Conservation (phyloP, 2,329 filamentous ascomycete genomes). For the Diaporthe destruens region DNA sequence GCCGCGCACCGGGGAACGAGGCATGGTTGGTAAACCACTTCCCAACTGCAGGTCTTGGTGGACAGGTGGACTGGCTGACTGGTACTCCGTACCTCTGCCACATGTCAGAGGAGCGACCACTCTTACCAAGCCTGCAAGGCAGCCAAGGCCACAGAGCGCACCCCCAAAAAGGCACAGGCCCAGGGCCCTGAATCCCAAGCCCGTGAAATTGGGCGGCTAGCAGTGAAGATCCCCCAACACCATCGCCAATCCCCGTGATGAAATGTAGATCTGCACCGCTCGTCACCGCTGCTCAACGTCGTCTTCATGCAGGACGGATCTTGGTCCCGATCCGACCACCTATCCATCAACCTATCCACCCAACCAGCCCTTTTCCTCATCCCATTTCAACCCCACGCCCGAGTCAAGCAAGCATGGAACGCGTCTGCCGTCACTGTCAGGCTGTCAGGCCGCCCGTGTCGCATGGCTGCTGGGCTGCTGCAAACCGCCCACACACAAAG, state of each 20-base stretch:
- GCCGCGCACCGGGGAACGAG: not conserved
- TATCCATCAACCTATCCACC: not conserved
- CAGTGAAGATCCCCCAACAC: constrained; percentile 27
- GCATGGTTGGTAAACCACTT: not conserved
- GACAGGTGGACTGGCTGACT: not conserved
- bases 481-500: not conserved
- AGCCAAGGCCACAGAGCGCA: not conserved
- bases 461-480: constrained; percentile 4
- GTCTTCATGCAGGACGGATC: constrained; percentile 28
- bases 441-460: constrained; percentile 5
- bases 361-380: not conserved
- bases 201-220: constrained; percentile 18
- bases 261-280: constrained; percentile 33
- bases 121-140: not conserved
- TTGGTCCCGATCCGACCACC: constrained; percentile 31
- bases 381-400: constrained; percentile 29
- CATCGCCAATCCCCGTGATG: constrained; percentile 29
- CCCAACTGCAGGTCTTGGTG: not conserved
- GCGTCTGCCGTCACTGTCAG: constrained; percentile 27
- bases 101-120: constrained; percentile 22
- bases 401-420: constrained; percentile 23
- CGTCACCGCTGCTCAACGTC: constrained; percentile 22
- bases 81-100: not conserved
- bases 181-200: constrained; percentile 3
- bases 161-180: constrained; percentile 11